These are phyloP conservation scores for Nasturtium officinale DNA, from an alignment of 345 rosid species.

Conservation along the genomic window DNA sequence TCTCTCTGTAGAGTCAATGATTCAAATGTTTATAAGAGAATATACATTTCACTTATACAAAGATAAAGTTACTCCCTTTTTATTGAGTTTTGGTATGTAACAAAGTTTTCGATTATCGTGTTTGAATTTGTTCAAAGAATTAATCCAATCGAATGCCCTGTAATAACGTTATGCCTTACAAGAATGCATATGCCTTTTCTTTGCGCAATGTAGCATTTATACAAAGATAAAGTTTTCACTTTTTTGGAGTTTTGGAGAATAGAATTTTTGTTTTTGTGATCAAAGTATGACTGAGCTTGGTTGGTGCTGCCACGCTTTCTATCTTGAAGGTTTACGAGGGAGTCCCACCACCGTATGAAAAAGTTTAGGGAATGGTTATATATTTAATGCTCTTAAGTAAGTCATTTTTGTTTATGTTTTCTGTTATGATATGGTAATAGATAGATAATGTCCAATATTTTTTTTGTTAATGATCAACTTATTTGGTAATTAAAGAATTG, in stretches of 20 bases:
- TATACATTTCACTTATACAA: too few species aligned
- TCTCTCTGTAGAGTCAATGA: too few species aligned
- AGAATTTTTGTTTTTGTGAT: background rate
- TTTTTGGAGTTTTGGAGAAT: background rate
- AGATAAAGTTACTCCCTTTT: too few species aligned
- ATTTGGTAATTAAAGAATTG: slow-evolving; percentile 51
- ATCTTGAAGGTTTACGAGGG: slow-evolving; percentile 68
- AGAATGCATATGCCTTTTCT: too few species aligned
- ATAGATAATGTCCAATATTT: background rate
- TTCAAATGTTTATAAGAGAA: too few species aligned
- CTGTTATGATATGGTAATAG: background rate
- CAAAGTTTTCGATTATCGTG: too few species aligned
- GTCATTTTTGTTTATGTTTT: background rate
- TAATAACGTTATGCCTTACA: too few species aligned
- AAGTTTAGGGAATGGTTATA: slow-evolving; percentile 66
- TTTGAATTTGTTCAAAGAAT: too few species aligned
- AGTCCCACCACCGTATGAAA: slow-evolving; percentile 68
- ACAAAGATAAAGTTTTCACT: too few species aligned
- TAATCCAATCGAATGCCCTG: too few species aligned
- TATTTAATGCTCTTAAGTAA: slow-evolving; percentile 71
- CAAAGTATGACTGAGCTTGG: slow-evolving; percentile 68
- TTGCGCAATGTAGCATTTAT: too few species aligned
- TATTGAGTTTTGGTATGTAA: too few species aligned
- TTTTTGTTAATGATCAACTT: background rate
- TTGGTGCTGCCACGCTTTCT: slow-evolving; percentile 62